A percentile compares a stretch with the other conserved stretches of the same genome.
These are phyloP conservation scores for Candida dubliniensis DNA, from an alignment of 1,139 yeast genomes.

Conservation along the genomic window DNA sequence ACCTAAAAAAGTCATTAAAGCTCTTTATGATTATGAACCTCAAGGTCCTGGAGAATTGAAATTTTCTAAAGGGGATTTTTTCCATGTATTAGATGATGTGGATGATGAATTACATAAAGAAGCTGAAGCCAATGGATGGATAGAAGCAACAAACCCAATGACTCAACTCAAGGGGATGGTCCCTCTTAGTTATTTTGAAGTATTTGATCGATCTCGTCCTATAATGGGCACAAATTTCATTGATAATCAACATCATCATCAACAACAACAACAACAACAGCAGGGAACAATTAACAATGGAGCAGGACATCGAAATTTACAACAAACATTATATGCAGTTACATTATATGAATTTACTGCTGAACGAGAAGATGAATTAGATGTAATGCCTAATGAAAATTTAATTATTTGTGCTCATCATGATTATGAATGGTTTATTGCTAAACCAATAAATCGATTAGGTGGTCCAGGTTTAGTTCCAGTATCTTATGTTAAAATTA, in stretches of 20 bases:
- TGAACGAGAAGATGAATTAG: constrained; percentile 85
- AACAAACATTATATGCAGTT: constrained; percentile 46
- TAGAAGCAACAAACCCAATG: constrained; percentile 86
- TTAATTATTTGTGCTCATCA: constrained; percentile 94
- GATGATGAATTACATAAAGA: constrained; percentile 39
- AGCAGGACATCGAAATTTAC: constrained; percentile 17
- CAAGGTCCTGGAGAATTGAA: constrained; percentile 82
- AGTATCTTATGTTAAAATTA: constrained; percentile 80
- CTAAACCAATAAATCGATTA: constrained; percentile 89
- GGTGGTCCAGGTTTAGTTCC: constrained; percentile 99
- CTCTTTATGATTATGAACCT: constrained; percentile 73
- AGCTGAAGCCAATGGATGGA: constrained; percentile 61
- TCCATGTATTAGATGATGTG: constrained; percentile 68
- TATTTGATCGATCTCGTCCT: constrained; percentile 61
- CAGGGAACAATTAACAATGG: background rate
- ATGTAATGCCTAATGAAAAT: constrained; percentile 82
- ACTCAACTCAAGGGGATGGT: constrained; percentile 80
- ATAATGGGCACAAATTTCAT: too few species aligned
- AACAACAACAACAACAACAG: constrained; percentile 4
- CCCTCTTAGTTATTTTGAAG: constrained; percentile 81
- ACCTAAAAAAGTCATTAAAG: constrained; percentile 84
- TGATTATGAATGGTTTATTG: constrained; percentile 95
- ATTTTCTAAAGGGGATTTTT: constrained; percentile 82
- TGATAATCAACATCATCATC: too few species aligned
- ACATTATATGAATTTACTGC: constrained; percentile 81